A percentile compares a stretch with the other conserved stretches of the same genome.
phyloP scores from a whole-genome alignment of 805 yeast genomes.

The Blastobotrys americana region DNA sequence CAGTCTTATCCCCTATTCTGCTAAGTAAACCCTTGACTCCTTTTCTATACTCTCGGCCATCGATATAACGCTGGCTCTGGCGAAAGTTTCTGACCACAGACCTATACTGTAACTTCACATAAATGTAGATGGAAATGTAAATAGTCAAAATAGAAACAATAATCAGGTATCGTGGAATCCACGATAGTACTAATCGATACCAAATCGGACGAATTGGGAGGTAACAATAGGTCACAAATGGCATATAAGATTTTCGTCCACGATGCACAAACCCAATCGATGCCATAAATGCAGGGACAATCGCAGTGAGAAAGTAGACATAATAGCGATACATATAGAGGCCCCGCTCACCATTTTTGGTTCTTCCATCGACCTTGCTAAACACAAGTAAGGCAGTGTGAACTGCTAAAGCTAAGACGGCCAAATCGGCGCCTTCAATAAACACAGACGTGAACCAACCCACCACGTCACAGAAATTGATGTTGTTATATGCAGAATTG shows the following conservation, averaged over 20 bases:
- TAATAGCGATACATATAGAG: conserved; percentile 49
- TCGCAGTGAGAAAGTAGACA: conserved; percentile 51
- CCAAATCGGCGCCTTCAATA: conserved; percentile 80
- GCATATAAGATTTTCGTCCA: conserved; percentile 44
- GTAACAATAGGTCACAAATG: conserved; percentile 68
- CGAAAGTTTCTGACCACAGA: conserved; percentile 22
- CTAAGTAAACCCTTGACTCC: conserved; percentile 4
- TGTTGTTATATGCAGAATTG: conserved; percentile 39
- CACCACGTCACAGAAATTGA: conserved; percentile 51
- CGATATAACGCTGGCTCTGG: conserved; percentile 24
- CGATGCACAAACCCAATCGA: conserved; percentile 57
- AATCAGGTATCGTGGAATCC: conserved; percentile 74
- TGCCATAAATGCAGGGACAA: conserved; percentile 62
- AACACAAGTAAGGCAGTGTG: conserved; percentile 74
- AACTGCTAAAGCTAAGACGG: conserved; percentile 73
- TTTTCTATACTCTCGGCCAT: conserved; percentile 1
- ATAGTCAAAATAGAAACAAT: conserved; percentile 54
- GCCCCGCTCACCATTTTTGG: conserved; percentile 62
- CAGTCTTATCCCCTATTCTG: conserved; percentile 1
- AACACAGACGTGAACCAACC: conserved; percentile 79
- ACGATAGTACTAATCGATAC: conserved; percentile 65
- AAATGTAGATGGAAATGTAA: conserved; percentile 64
- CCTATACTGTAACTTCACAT: conserved; percentile 41
- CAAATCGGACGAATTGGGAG: conserved; percentile 65
- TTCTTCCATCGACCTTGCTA: conserved; percentile 42